Evolutionary conservation across 345 rosid species (phyloP).

Genomic region (Ceriops zippeliana): DNA sequence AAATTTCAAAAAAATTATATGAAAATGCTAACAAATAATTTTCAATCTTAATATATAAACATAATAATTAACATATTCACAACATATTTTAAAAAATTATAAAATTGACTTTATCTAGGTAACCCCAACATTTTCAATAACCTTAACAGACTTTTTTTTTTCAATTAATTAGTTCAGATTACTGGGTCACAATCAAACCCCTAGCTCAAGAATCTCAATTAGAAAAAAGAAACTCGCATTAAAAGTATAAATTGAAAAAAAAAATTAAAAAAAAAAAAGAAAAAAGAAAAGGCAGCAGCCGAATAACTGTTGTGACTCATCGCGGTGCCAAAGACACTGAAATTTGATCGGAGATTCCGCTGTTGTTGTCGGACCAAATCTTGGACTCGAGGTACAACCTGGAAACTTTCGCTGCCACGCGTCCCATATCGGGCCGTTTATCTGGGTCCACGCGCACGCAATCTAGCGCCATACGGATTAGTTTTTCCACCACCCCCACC

Average conservation of each 20-base stretch:
- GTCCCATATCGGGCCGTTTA: slow-evolving; percentile 76
- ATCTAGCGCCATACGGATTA: slow-evolving; percentile 56
- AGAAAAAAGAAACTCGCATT: neutral
- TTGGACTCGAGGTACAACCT: slow-evolving; percentile 54
- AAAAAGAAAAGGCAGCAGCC: neutral
- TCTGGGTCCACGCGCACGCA: slow-evolving; percentile 63
- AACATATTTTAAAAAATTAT: too few species aligned
- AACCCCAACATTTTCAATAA: too few species aligned
- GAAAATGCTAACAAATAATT: too few species aligned
- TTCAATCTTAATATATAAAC: too few species aligned
- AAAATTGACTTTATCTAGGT: too few species aligned
- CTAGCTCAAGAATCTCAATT: too few species aligned
- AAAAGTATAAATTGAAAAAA: neutral
- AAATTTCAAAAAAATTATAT: too few species aligned
- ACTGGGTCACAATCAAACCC: too few species aligned
- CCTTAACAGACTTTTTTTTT: too few species aligned
- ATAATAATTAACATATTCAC: too few species aligned
- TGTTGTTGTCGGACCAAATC: slow-evolving; percentile 51
- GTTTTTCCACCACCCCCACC: slow-evolving; percentile 53
- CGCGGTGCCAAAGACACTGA: slow-evolving; percentile 66
- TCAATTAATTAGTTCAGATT: too few species aligned
- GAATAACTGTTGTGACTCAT: slow-evolving; percentile 13
- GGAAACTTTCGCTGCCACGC: slow-evolving; percentile 79
- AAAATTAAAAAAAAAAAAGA: too few species aligned
- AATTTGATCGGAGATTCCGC: slow-evolving; percentile 40